Base-by-base conservation (phyloP, 2,329 filamentous ascomycete species). In the Clarireedia monteithiana region DNA sequence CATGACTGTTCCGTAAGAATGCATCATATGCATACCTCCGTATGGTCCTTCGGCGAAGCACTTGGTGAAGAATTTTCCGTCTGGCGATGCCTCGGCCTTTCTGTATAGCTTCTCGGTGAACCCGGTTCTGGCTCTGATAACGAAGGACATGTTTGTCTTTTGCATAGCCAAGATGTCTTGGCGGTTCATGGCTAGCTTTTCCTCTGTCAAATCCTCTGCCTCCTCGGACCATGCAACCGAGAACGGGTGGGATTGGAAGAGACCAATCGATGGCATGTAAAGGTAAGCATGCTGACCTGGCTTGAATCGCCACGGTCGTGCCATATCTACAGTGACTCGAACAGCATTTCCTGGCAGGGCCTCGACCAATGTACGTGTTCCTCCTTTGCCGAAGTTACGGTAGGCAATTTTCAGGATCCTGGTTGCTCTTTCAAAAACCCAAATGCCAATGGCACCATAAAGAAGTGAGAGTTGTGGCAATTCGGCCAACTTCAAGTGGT, bases 201-300 rank as follows among this genome's bases (percentile, higher is more conserved):
- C 81, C 10, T 71, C 68, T 51, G 71, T 73, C 12, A 74, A 64
- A 50, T 75, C 71, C 57, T 80, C 78, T 44, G 75, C 77, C 59
- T 89, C 85, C 58, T 89, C 84, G 61, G 82, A 85, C 88, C 88
- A 92, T 38, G 86, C 85, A 45, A 91, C 77, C 2, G 86, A 89
- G 74, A 91, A 91, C 1, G 88, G 88, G 66, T 92, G 88, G 48
- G 85, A 89, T 63, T 87, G 86, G 80, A 82, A 85, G 59, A 84
- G 77, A 60, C 85, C 85, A 65, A 91, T 75, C 5, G 77, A 75
- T 6, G 88, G 88, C 72, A 92, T 80, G 73, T 91, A 91, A 20
- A 92, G 73, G 69, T 91, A 92, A 38, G 87, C 84, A 68, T 92
- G 88, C 70, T 91, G 86, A 38, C 88, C 87, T 0, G 88, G 84